Base-by-base conservation (phyloP, 768 basidiomycete genomes). In the Boletus rex-veris region DNA sequence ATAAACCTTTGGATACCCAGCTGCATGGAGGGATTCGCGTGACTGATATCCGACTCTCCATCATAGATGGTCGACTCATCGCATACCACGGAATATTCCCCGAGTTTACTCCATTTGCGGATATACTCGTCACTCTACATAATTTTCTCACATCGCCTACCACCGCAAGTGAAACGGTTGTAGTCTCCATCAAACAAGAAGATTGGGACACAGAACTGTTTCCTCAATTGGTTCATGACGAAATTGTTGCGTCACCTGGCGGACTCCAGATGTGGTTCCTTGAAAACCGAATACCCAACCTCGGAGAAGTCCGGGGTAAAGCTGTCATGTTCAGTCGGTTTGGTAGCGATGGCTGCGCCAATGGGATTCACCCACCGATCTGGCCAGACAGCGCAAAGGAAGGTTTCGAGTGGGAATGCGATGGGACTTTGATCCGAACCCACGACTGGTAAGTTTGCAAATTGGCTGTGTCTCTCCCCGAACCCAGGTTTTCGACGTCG, bases 141-240 rank as follows among this genome's bases (percentile, higher is more conserved):
- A 58, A 70, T 4, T 96, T 90, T 70, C 80, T 95, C 37, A 77
- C 78, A 8, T 75, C 79, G 0, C 76, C 82, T 0, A 59, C 61
- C 4, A 80, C 88, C 1, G 75, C 73, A 9, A 77, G 74, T 28
- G 94, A 96, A 69, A 88, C 88, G 0, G 68, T 97, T 35, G 80
- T 97, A 28, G 83, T 95, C 75, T 93, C 86, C 15, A 80, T 98
- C 65, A 95, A 96, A 69, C 89, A 95, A 65, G 94, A 98, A 67
- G 87, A 91, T 59, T 76, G 78, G 0, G 73, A 80, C 4, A 65
- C 74, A 0, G 59, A 68, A 1, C 52, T 72, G 7, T 93, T 95
- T 69, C 88, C 89, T 3, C 60, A 68, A 30, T 70, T 84, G 10
- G 87, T 94, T 9, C 80, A 78, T 35, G 73, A 82, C 39, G 88